Evolutionary conservation across 176 grass and related monocot genomes (phyloP), one percentile per base, ranked within the genome.

Genomic region (Hsuehochloa calcarea): DNA sequence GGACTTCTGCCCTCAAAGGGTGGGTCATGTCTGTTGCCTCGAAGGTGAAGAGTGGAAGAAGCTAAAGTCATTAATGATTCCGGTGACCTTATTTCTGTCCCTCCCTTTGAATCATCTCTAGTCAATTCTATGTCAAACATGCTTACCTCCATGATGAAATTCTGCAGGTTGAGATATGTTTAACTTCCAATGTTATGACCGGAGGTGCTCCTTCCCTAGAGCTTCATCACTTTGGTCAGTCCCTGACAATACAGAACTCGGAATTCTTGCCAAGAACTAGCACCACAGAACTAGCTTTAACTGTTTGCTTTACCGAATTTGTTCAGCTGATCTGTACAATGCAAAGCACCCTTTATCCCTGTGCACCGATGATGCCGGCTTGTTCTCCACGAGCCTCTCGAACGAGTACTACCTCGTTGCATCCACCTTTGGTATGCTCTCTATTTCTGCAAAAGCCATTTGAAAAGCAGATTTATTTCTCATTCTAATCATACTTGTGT

Each of bases 101-200:
- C 45, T 11, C 0, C 0, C 0, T 4, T 65, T 84, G 13, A 40
- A 81, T 16, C 70, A 6, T 52, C n/a, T 85, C 1, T 40, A 35
- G 9, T 16, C 82, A 82, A 68, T 85, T 85, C 61, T 12, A 8
- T 54, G 72, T 22, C 22, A 64, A 25, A 1, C 15, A 25, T 77
- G 19, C 67, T 77, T 70, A 81, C 54, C 52, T 82, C 12, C 13
- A 19, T n/a, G 66, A 83, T 47, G 7, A 88, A 85, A 72, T 81
- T 81, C 34, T 89, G 69, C 74, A 95, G 93, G 84, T 98, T 50
- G 91, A 98, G 85, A 91, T 98, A 94, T 98, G 96, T 47, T 92
- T 98, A 78, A 95, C 96, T 41, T 98, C 96, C n/a, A 95, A 94
- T 88, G 86, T 98, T n/a, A 93, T 86, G 90, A 95, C 93, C 4